A percentile compares a stretch with the other conserved stretches of the same genome.
Evolutionary conservation across 805 yeast genomes (phyloP).

Genomic region (Candida piceae): DNA sequence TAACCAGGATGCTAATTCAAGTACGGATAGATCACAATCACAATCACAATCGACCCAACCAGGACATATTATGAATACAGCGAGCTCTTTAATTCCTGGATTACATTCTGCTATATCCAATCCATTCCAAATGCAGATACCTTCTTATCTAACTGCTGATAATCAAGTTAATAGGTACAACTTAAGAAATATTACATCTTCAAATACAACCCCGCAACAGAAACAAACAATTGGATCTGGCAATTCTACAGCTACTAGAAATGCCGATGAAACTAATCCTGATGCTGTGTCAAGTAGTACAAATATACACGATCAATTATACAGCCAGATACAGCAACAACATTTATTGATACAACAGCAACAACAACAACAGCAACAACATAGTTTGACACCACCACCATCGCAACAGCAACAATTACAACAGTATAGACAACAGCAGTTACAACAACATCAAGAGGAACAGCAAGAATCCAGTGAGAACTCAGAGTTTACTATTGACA

Average conservation of each 20-base stretch:
- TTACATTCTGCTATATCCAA: constrained; percentile 1
- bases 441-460: background rate
- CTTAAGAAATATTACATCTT: background rate
- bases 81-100: constrained; percentile 5
- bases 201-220: background rate
- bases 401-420: constrained; percentile 7
- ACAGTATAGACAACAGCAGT: constrained; percentile 2
- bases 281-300: no score
- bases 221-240: background rate
- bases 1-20: background rate
- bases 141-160: constrained; percentile 5
- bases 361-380: constrained; percentile 3
- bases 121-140: constrained; percentile 1
- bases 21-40: no score
- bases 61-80: no score
- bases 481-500: constrained; percentile 13
- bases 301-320: background rate
- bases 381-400: no score
- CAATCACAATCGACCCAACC: no score
- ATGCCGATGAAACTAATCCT: no score
- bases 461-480: background rate
- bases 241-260: background rate
- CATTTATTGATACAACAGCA: constrained; percentile 1
- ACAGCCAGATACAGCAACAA: constrained; percentile 1
- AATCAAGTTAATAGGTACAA: constrained; percentile 7